Percentiles rank a stretch among this genome's conserved stretches.
Conservation (phyloP, 2,329 filamentous ascomycete genomes). For the Aspergillus texensis region DNA sequence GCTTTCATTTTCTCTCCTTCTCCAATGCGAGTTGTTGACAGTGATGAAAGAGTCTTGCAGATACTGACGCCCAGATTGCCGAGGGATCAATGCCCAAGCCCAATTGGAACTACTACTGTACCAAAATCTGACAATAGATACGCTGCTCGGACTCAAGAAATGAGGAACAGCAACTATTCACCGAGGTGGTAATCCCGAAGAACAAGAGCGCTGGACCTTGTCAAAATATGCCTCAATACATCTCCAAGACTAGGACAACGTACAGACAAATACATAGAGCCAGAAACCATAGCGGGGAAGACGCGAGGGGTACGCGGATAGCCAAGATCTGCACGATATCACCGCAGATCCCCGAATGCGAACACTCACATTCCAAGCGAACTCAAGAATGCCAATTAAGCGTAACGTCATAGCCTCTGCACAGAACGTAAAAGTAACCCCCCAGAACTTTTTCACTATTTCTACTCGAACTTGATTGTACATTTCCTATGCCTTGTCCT, state of each 20-base stretch:
- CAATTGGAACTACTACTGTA: background rate
- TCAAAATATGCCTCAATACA: background rate
- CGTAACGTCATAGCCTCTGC: background rate
- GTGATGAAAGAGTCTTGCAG: fast-evolving
- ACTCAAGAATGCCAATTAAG: background rate
- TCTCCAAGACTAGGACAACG: background rate
- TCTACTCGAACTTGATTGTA: background rate
- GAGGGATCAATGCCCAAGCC: fast-evolving
- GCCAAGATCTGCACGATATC: background rate
- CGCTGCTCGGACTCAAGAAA: background rate
- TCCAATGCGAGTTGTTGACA: background rate
- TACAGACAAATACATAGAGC: background rate
- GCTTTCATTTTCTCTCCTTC: background rate
- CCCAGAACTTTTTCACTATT: background rate
- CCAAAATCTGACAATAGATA: background rate
- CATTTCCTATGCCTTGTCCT: background rate
- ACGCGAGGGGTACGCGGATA: background rate
- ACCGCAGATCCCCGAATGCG: background rate
- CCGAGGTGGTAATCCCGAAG: background rate
- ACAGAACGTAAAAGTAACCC: background rate
- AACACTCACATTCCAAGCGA: background rate
- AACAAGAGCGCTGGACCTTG: background rate
- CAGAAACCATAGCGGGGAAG: background rate
- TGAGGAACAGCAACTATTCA: background rate
- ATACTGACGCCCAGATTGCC: fast-evolving